Evolutionary conservation across 345 rosid genomes (phyloP), one percentile per base, ranked within the genome.

Genomic region (Gossypium ekmanianum): DNA sequence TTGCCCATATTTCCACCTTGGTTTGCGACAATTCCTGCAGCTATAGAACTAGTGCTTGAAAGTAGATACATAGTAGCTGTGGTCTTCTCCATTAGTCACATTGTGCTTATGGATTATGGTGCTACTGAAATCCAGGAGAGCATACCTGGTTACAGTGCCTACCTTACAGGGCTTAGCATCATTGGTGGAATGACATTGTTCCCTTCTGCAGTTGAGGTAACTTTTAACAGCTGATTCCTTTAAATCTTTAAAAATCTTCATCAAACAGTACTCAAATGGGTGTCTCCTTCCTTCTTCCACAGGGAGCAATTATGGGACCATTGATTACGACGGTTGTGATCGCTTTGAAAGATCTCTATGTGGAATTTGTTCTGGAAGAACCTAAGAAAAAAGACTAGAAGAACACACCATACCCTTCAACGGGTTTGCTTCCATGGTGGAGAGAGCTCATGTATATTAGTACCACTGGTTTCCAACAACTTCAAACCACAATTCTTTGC

Each of bases 261-360:
- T 34, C 41, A 34, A 34, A 34, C 7, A 34, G 7, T 5, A 34
- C 20, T 9, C 26, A 56, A 13, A 26, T 68, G 72, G 13, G 7
- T 7, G 3, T 66, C 13, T 71, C 29, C n/a, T 11, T 56, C 2
- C 29, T 68, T 27, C 26, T 63, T 47, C 66, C 68, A 74, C 86
- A 95, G 99, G 98, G 99, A 78, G 99, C 99, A 41, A 93, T 95
- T 63, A 95, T 93, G 98, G 99, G 98, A 4, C 99, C 99, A 2
- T 83, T 95, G 83, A 91, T 95, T 78, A 93, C 98, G 7, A 95
- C 98, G 0, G 97, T 93, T 61, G 88, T 95, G 78, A 89, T 95
- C 12, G 98, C 93, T 14, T 85, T 95, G 18, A 95, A 95, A 86
- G 97, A 95, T 87, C 75, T 95, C 69, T 95, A 95, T 50, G 88